These are phyloP conservation scores for Penicillium sp. DNA, from an alignment of 2,329 filamentous ascomycete genomes.

Conservation along the genomic window DNA sequence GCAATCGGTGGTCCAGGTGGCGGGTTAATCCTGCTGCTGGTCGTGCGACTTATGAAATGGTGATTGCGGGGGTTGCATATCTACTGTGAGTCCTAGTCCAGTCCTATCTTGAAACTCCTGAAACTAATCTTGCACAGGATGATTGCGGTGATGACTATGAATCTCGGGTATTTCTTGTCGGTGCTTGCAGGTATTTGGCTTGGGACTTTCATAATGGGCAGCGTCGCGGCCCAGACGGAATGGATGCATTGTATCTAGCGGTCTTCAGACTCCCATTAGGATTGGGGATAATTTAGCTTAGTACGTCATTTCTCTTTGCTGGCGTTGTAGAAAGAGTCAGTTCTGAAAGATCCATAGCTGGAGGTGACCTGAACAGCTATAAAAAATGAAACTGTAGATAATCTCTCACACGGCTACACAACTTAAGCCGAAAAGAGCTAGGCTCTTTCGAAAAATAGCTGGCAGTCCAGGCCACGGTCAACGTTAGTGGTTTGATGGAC, in stretches of 20 bases:
- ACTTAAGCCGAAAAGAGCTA: too few relatives aligned
- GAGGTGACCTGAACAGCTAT: too few relatives aligned
- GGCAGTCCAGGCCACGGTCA: too few relatives aligned
- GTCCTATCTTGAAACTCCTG: background rate
- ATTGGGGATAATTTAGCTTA: background rate
- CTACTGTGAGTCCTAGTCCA: conserved; percentile 67
- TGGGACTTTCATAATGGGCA: conserved; percentile 23
- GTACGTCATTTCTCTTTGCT: too few relatives aligned
- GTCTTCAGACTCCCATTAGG: too few relatives aligned
- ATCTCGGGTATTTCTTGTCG: conserved; percentile 74
- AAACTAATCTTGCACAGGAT: conserved; percentile 33
- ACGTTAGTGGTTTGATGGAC: too few relatives aligned
- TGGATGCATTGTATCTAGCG: conserved; percentile 13
- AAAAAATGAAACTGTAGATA: too few relatives aligned
- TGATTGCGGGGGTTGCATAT: conserved; percentile 69
- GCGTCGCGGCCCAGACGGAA: conserved; percentile 18
- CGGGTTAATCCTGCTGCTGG: conserved; percentile 72
- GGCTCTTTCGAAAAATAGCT: too few relatives aligned
- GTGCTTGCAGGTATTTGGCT: conserved; percentile 63
- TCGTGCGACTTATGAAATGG: conserved; percentile 62
- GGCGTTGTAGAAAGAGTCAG: too few relatives aligned
- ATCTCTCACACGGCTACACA: too few relatives aligned
- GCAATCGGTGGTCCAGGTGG: conserved; percentile 47
- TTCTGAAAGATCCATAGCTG: too few relatives aligned
- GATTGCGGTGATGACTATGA: conserved; percentile 83